Conservation (phyloP, 306 rosid genomes). For the Dicorynia guianensis region DNA sequence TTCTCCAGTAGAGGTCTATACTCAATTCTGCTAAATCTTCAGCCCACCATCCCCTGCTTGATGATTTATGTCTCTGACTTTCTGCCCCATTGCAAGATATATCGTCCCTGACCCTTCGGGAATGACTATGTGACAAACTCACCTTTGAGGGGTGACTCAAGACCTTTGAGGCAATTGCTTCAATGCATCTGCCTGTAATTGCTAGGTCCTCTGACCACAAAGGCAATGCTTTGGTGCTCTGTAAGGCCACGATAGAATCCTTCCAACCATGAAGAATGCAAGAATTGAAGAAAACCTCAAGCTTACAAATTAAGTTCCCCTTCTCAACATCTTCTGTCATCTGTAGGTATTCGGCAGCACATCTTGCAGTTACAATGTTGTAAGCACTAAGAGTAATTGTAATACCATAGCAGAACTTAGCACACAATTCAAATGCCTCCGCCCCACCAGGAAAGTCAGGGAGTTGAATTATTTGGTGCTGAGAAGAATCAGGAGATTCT, state of each 20-base stretch:
- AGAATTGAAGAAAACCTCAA: slow-evolving; percentile 78
- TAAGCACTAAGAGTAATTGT: slow-evolving; percentile 76
- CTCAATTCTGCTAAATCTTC: slow-evolving; percentile 84
- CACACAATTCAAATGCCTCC: slow-evolving; percentile 88
- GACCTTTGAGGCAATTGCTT: slow-evolving; percentile 73
- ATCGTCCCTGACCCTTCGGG: slow-evolving; percentile 71
- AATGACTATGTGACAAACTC: slow-evolving; percentile 71
- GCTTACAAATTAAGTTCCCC: slow-evolving; percentile 73
- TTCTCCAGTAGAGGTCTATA: slow-evolving; percentile 83
- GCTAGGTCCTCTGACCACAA: slow-evolving; percentile 80
- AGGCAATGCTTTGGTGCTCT: slow-evolving; percentile 69
- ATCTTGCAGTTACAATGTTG: slow-evolving; percentile 73
- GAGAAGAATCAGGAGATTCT: slow-evolving; percentile 66
- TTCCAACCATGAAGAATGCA: slow-evolving; percentile 88
- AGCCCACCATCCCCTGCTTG: slow-evolving; percentile 84
- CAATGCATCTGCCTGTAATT: slow-evolving; percentile 80
- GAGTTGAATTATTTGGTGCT: slow-evolving; percentile 70
- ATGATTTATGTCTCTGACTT: slow-evolving; percentile 61
- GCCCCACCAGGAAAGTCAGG: slow-evolving; percentile 83
- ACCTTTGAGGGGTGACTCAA: slow-evolving; percentile 73
- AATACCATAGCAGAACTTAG: slow-evolving; percentile 90
- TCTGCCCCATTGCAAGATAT: slow-evolving; percentile 69
- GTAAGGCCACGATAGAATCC: slow-evolving; percentile 76
- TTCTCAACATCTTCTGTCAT: slow-evolving; percentile 88
- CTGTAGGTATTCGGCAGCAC: slow-evolving; percentile 82